Conservation (phyloP, 1,284 basidiomycete genomes). For the Ceratobasidium sp. region DNA sequence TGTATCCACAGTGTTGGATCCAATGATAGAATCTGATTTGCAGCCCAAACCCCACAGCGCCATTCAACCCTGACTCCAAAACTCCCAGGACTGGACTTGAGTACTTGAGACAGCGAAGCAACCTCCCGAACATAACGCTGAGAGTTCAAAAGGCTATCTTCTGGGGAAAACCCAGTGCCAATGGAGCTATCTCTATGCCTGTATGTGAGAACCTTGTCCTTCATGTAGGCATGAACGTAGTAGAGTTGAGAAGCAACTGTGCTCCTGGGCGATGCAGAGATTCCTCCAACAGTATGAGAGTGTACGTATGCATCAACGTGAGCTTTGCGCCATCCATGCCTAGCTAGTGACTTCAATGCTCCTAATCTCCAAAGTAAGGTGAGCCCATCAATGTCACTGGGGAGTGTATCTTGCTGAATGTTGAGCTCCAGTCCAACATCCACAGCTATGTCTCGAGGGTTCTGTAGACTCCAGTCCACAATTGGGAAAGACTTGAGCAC, state of each 20-base stretch:
- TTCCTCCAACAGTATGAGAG: slow-evolving; percentile 25
- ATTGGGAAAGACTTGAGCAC: slow-evolving; percentile 18
- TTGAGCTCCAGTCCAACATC: slow-evolving; percentile 32
- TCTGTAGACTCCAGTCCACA: slow-evolving; percentile 35
- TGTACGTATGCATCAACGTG: slow-evolving; percentile 1
- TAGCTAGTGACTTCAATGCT: background rate
- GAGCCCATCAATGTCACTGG: background rate
- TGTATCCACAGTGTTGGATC: background rate
- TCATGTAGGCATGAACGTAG: slow-evolving; percentile 28
- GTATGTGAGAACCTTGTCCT: slow-evolving; percentile 33
- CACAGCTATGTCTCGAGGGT: slow-evolving; percentile 23
- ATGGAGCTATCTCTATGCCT: slow-evolving; percentile 25
- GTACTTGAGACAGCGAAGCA: background rate
- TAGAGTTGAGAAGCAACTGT: background rate
- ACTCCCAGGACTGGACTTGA: background rate
- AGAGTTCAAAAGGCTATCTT: background rate
- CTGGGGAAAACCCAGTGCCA: slow-evolving; percentile 21
- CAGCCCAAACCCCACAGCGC: slow-evolving; percentile 5
- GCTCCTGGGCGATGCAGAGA: background rate
- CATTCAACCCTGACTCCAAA: slow-evolving; percentile 9
- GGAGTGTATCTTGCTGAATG: background rate
- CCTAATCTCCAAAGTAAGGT: slow-evolving; percentile 22
- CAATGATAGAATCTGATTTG: background rate
- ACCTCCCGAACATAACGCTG: background rate
- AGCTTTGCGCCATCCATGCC: background rate